Conservation (phyloP, 1,139 yeast genomes). For the Debaryomyces robertsiae region DNA sequence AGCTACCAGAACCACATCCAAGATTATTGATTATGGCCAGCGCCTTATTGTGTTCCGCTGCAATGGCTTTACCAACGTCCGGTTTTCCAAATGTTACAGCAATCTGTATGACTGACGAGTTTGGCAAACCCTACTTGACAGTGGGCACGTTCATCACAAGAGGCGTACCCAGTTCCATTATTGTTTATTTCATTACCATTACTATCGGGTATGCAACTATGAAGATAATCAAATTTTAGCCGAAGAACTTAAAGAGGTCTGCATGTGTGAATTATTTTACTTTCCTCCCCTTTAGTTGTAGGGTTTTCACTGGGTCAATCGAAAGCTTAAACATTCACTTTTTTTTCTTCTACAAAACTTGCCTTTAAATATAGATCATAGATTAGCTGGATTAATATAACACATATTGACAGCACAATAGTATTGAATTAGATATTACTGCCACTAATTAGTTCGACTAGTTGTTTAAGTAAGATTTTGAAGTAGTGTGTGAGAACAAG, state of each 20-base stretch:
- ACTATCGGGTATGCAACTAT: constrained; percentile 70
- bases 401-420: too few species aligned
- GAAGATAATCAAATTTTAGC: constrained; percentile 47
- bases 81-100: constrained; percentile 85
- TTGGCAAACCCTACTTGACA: constrained; percentile 67
- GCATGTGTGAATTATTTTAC: too few species aligned
- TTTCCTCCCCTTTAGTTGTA: too few species aligned
- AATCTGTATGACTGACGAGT: constrained; percentile 71
- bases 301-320: too few species aligned
- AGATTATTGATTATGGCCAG: constrained; percentile 66
- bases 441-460: too few species aligned
- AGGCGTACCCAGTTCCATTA: constrained; percentile 67
- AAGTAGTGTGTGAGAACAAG: too few species aligned
- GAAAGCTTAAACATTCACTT: background rate
- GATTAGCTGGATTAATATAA: too few species aligned
- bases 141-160: constrained; percentile 67
- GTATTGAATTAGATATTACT: too few species aligned
- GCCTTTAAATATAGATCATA: too few species aligned
- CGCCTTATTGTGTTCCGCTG: constrained; percentile 69
- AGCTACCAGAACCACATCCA: constrained; percentile 57
- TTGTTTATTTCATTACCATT: constrained; percentile 57
- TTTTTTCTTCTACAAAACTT: background rate
- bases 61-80: constrained; percentile 77
- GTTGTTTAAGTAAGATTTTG: too few species aligned
- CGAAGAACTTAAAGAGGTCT: background rate